Conservation (phyloP, 164 flowering plant genomes). For the Santalum album region DNA sequence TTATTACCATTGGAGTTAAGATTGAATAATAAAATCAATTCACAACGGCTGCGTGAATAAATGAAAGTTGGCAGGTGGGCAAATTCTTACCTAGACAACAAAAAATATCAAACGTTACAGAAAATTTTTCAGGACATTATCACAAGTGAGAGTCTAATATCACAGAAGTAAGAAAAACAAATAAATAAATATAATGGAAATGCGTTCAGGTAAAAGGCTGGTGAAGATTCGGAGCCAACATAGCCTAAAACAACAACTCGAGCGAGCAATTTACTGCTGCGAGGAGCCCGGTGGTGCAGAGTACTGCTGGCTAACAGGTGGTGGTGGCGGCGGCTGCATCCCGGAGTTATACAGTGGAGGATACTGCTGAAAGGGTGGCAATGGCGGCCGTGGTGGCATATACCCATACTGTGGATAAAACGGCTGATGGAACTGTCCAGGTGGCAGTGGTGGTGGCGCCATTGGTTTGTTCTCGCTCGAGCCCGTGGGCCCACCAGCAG, state of each 20-base stretch:
- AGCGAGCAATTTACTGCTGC: conserved; percentile 21
- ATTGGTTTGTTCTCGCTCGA: conserved; percentile 42
- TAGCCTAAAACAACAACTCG: conserved; percentile 10
- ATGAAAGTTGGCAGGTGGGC: no score
- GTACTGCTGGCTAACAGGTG: conserved; percentile 23
- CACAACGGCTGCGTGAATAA: no score
- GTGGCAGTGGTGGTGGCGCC: conserved; percentile 43
- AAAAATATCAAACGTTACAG: no score
- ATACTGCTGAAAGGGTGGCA: conserved; percentile 39
- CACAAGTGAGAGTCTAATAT: no score
- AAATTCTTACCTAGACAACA: no score
- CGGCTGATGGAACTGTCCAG: conserved; percentile 43
- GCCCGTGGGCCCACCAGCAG: conserved; percentile 29
- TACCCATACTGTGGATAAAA: conserved; percentile 54
- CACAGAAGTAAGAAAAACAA: no score
- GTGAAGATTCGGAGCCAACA: no score
- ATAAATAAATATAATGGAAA: no score
- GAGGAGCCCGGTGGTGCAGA: conserved; percentile 18
- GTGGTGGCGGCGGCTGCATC: conserved; percentile 21
- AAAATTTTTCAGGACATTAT: no score
- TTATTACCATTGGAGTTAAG: no score
- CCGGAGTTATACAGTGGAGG: conserved; percentile 23
- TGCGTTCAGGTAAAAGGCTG: no score
- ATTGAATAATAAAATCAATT: no score
- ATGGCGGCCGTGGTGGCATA: conserved; percentile 29